phyloP scores from a whole-genome alignment of 257 asterid species.

The Solanum infundibuliforme region DNA sequence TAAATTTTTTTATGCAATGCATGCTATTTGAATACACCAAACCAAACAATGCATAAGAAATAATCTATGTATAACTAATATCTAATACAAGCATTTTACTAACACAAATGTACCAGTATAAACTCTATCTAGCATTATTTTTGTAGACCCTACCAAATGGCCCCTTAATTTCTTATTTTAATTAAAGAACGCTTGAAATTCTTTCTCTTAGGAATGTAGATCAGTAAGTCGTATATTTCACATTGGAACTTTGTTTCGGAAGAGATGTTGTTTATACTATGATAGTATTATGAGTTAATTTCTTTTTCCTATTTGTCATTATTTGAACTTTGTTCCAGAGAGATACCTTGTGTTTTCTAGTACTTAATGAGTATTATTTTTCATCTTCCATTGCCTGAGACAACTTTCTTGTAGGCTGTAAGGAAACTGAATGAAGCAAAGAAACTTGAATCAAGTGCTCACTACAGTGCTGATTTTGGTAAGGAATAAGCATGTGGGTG shows the following conservation, averaged over 20 bases:
- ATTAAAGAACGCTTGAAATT: neutral
- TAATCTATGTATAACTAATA: neutral
- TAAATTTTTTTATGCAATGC: neutral
- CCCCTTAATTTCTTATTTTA: neutral
- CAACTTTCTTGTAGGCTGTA: conserved; percentile 49
- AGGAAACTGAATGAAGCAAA: conserved; percentile 86
- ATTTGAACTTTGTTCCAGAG: neutral
- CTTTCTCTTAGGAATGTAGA: neutral
- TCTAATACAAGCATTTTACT: neutral
- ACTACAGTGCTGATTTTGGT: conserved; percentile 80
- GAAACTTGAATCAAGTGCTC: conserved; percentile 90
- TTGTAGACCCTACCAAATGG: neutral
- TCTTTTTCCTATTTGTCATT: neutral
- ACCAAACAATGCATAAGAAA: neutral
- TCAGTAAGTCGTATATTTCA: neutral
- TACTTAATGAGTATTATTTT: neutral
- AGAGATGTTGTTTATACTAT: neutral
- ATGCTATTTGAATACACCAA: neutral
- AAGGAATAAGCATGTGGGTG: conserved; percentile 35
- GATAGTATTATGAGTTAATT: neutral
- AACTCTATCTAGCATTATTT: neutral
- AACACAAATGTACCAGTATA: neutral
- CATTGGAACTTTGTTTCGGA: neutral
- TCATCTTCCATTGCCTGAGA: neutral
- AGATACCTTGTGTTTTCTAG: neutral